phyloP scores from a whole-genome alignment of 2,329 filamentous ascomycete genomes.

The Aspergillus thermomutatus region DNA sequence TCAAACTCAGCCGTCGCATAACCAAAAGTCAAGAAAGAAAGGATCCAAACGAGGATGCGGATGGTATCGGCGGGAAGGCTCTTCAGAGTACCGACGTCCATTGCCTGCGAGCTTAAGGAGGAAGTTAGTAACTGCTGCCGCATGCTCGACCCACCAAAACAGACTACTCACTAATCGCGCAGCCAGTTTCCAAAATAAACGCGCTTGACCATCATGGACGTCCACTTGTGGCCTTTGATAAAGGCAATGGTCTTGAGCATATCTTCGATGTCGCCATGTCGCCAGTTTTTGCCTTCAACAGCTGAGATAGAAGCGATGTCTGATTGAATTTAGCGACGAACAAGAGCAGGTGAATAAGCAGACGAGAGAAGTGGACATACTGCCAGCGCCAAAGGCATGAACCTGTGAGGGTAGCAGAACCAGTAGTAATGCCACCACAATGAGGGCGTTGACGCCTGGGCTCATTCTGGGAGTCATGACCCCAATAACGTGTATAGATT shows the following conservation, averaged over 20 bases:
- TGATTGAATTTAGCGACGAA: slow-evolving; percentile 16
- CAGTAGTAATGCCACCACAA: slow-evolving; percentile 35
- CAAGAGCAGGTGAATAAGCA: not conserved
- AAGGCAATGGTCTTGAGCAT: slow-evolving; percentile 75
- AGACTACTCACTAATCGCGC: slow-evolving; percentile 62
- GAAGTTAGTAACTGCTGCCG: not conserved
- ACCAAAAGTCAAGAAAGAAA: slow-evolving; percentile 77
- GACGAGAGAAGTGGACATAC: slow-evolving; percentile 25
- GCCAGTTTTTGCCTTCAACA: slow-evolving; percentile 51
- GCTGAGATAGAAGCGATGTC: slow-evolving; percentile 50
- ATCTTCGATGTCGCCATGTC: slow-evolving; percentile 70
- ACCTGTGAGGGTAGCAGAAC: slow-evolving; percentile 37
- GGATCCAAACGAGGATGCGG: slow-evolving; percentile 73
- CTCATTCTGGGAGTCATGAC: slow-evolving; percentile 16
- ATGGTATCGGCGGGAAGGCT: slow-evolving; percentile 75
- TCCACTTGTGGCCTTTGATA: slow-evolving; percentile 80
- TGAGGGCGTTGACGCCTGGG: slow-evolving; percentile 29
- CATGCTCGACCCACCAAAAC: not conserved
- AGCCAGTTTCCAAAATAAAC: slow-evolving; percentile 87
- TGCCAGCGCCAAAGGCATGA: slow-evolving; percentile 45
- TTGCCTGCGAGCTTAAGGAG: slow-evolving; percentile 61
- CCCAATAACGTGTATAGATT: not conserved
- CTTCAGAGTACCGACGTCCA: slow-evolving; percentile 77
- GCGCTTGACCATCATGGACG: slow-evolving; percentile 70
- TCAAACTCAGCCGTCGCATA: slow-evolving; percentile 86